phyloP scores from a whole-genome alignment of 2,329 filamentous ascomycete species.

The Cordyceps sp. region DNA sequence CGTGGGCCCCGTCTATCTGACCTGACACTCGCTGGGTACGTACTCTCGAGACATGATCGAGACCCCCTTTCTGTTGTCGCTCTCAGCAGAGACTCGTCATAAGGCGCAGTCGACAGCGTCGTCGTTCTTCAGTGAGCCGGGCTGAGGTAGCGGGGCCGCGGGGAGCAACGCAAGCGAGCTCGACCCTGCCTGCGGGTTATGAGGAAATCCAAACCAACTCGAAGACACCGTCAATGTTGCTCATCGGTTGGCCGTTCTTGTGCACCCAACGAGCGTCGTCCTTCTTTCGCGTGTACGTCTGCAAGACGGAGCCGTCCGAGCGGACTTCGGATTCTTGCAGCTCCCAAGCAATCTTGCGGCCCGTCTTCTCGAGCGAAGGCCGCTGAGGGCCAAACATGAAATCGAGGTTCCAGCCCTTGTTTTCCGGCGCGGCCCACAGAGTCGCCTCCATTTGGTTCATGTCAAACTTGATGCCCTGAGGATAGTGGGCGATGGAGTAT shows the following conservation, averaged over 20 bases:
- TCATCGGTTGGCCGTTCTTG: constrained; percentile 28
- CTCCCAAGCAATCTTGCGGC: constrained; percentile 36
- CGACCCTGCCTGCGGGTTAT: neutral
- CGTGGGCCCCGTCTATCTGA: too few species aligned
- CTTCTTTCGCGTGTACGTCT: constrained; percentile 34
- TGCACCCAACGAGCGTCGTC: constrained; percentile 37
- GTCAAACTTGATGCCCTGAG: constrained; percentile 30
- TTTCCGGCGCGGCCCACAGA: constrained; percentile 26
- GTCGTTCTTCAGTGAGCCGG: too few species aligned
- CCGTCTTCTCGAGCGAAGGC: constrained; percentile 27
- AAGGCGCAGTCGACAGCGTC: too few species aligned
- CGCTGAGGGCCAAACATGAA: constrained; percentile 33
- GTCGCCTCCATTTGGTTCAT: constrained; percentile 34
- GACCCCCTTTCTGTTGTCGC: too few species aligned
- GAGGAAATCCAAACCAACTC: constrained; percentile 38
- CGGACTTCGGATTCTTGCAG: constrained; percentile 30
- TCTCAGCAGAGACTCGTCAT: too few species aligned
- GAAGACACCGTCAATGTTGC: constrained; percentile 34
- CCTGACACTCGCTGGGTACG: too few species aligned
- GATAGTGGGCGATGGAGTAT: constrained; percentile 42
- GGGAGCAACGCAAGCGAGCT: too few species aligned
- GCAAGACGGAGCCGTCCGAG: constrained; percentile 31
- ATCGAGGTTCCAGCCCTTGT: constrained; percentile 33
- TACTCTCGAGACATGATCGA: too few species aligned
- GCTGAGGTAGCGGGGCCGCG: too few species aligned